phyloP scores from a whole-genome alignment of 1,284 basidiomycete genomes.

The Bjerkandera adusta region DNA sequence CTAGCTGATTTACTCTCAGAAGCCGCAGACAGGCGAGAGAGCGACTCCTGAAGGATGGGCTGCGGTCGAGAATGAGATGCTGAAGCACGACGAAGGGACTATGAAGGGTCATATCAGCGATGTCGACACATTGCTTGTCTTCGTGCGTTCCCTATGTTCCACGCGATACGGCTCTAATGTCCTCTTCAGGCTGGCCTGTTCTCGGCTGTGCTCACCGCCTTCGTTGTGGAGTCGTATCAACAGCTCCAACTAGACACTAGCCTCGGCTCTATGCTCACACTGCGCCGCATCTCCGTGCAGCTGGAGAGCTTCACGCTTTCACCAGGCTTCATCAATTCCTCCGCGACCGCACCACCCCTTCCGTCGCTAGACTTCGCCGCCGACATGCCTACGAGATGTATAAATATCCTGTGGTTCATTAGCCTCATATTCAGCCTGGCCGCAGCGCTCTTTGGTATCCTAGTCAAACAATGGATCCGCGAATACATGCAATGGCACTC shows the following conservation, averaged over 20 bases:
- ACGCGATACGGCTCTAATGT: neutral
- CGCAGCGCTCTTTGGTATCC: conserved; percentile 8
- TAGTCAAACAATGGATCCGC: conserved; percentile 13
- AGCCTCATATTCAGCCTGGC: conserved; percentile 10
- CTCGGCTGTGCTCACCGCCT: conserved; percentile 9
- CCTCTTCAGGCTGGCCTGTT: conserved; percentile 2
- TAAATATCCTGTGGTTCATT: conserved; percentile 4
- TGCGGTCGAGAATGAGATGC: no score
- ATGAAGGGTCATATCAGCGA: no score
- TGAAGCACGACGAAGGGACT: no score
- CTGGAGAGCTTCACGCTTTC: conserved; percentile 5
- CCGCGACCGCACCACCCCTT: neutral
- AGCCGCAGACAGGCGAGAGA: no score
- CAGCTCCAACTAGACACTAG: neutral
- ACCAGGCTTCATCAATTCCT: conserved; percentile 4
- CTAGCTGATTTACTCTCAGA: no score
- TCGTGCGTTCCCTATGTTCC: neutral
- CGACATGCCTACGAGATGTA: neutral
- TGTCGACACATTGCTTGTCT: conserved; percentile 1
- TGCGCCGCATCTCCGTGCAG: conserved; percentile 7
- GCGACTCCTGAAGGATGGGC: no score
- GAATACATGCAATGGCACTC: neutral
- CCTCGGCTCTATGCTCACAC: no score
- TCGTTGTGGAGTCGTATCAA: conserved; percentile 1
- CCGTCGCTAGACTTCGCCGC: neutral